These are phyloP conservation scores for Trypanosoma avium DNA, from an alignment of 208 protist genomes.

Conservation along the genomic window DNA sequence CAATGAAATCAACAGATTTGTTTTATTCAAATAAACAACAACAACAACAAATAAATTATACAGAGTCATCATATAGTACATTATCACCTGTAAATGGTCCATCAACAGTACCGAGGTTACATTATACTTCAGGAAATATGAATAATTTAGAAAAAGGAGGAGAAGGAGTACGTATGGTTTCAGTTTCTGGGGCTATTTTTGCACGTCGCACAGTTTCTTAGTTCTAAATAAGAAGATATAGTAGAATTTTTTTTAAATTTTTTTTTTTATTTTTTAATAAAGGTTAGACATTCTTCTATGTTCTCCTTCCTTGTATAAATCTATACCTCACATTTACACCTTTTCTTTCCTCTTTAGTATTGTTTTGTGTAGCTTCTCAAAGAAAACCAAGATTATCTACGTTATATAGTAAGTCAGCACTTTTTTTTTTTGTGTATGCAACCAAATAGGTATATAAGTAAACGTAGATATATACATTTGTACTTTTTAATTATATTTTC, in stretches of 20 bases:
- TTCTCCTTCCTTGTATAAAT: background rate
- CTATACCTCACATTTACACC: background rate
- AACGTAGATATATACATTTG: no score
- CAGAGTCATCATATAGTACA: background rate
- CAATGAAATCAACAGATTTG: background rate
- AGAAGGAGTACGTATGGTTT: background rate
- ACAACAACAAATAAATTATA: background rate
- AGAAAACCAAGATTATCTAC: background rate
- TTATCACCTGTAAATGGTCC: background rate
- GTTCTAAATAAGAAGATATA: no score
- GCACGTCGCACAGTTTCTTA: background rate
- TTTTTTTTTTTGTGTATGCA: no score
- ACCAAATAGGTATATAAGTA: no score
- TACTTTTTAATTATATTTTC: no score
- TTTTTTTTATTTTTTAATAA: background rate
- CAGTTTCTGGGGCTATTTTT: constrained; percentile 4
- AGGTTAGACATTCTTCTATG: background rate
- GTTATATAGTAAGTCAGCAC: no score
- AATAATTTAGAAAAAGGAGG: background rate
- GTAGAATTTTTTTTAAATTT: background rate
- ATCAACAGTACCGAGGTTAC: background rate
- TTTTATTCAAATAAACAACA: background rate
- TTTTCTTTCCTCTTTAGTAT: constrained; percentile 1
- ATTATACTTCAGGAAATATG: constrained; percentile 3
- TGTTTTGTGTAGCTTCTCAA: background rate